Evolutionary conservation across 352 stramenopile genomes (phyloP).

Genomic region (Phytophthora aleatoria): DNA sequence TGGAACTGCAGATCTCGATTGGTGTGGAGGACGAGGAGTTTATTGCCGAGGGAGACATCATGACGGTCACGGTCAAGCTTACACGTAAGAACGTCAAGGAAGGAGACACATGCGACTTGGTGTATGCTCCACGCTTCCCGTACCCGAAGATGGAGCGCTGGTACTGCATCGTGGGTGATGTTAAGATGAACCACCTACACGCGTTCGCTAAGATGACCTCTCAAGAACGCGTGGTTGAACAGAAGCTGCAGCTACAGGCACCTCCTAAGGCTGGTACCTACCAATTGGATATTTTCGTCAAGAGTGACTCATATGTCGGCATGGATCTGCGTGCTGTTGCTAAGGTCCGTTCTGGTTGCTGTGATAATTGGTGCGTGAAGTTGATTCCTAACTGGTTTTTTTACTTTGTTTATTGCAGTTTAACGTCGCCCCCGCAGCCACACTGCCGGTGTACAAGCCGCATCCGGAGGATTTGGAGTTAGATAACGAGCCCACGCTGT

Average conservation of each 20-base stretch:
- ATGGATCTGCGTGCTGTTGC: slow-evolving; percentile 94
- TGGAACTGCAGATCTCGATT: slow-evolving; percentile 92
- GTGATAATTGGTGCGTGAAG: not conserved
- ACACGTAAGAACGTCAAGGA: slow-evolving; percentile 97
- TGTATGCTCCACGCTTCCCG: slow-evolving; percentile 97
- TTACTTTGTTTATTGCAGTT: slow-evolving; percentile 65
- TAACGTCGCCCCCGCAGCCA: slow-evolving; percentile 91
- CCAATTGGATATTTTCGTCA: slow-evolving; percentile 97
- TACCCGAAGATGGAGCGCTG: slow-evolving; percentile 96
- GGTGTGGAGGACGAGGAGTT: slow-evolving; percentile 92
- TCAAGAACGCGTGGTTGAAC: slow-evolving; percentile 84
- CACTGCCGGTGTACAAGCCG: slow-evolving; percentile 95
- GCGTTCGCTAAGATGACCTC: slow-evolving; percentile 96
- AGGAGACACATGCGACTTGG: slow-evolving; percentile 93
- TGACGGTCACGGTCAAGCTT: slow-evolving; percentile 97
- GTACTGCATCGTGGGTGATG: slow-evolving; percentile 96
- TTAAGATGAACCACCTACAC: slow-evolving; percentile 95
- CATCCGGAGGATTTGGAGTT: slow-evolving; percentile 98
- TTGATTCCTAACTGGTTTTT: slow-evolving; percentile 5
- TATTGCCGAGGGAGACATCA: slow-evolving; percentile 99
- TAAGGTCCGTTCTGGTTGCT: slow-evolving; percentile 53
- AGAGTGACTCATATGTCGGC: slow-evolving; percentile 98
- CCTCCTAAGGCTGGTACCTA: slow-evolving; percentile 94
- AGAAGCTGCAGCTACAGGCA: slow-evolving; percentile 97
- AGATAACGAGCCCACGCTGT: slow-evolving; percentile 99